Evolutionary conservation across 73 alveolate species (phyloP).

Genomic region (Tetrahymena elliotti): DNA sequence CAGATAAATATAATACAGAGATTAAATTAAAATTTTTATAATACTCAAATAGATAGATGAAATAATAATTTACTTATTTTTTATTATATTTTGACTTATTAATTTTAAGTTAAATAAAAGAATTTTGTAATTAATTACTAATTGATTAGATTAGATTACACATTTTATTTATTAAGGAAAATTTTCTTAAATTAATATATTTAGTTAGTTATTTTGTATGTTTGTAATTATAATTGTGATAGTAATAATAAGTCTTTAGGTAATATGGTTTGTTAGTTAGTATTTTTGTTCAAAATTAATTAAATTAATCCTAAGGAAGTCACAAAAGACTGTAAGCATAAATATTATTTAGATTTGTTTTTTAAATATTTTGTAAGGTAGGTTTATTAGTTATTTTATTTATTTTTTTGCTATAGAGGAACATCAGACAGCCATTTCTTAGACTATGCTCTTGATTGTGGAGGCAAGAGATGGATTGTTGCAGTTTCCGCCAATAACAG

Average conservation of each 20-base stretch:
- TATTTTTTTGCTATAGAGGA: no score
- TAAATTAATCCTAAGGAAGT: background rate
- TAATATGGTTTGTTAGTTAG: background rate
- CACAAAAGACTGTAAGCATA: no score
- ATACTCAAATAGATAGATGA: background rate
- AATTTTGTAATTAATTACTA: background rate
- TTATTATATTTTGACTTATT: background rate
- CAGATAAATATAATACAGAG: background rate
- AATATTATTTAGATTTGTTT: background rate
- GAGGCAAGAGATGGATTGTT: background rate
- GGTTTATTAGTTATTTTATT: no score
- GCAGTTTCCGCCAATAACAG: background rate
- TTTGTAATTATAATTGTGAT: background rate
- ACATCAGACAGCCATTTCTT: background rate
- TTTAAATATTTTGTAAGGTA: no score
- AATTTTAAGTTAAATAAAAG: no score
- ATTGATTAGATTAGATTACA: background rate
- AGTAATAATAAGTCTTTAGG: background rate
- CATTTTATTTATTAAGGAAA: background rate
- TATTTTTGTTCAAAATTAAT: background rate
- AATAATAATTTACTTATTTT: no score
- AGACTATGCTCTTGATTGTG: background rate
- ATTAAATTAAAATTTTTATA: no score
- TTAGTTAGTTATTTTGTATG: background rate
- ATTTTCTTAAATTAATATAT: no score